These are phyloP conservation scores for Linanthus parryae DNA, from an alignment of 148 eudicot genomes.

Conservation along the genomic window DNA sequence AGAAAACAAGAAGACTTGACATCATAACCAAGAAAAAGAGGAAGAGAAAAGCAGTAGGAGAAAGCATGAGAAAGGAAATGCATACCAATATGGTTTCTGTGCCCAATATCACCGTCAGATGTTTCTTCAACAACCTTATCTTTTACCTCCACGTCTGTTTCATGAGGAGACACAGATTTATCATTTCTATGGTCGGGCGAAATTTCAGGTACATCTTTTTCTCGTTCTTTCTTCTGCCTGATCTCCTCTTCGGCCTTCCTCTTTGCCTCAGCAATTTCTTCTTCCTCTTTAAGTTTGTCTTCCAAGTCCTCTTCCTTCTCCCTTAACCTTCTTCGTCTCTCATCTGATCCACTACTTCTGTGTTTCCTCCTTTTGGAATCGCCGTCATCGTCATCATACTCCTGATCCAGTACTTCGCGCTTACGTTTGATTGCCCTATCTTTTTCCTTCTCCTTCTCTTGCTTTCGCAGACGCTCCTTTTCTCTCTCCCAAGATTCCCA, in stretches of 20 bases:
- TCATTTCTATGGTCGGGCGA: constrained; percentile 37
- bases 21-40: neutral
- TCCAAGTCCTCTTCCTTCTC: constrained; percentile 88
- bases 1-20: neutral
- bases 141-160: constrained; percentile 24
- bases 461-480: constrained; percentile 59
- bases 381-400: constrained; percentile 68
- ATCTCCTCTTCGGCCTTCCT: constrained; percentile 61
- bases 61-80: neutral
- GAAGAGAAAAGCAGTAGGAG: neutral
- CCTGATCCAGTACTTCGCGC: constrained; percentile 62
- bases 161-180: constrained; percentile 26
- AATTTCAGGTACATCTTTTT: constrained; percentile 32
- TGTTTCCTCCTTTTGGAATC: constrained; percentile 81
- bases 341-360: constrained; percentile 63
- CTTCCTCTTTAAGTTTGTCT: constrained; percentile 77
- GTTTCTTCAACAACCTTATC: constrained; percentile 37
- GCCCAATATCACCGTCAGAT: constrained; percentile 26
- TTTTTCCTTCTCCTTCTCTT: constrained; percentile 84
- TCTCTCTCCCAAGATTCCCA: constrained; percentile 91
- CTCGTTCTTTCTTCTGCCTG: constrained; percentile 36
- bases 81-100: constrained; percentile 33
- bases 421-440: constrained; percentile 73
- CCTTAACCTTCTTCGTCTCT: constrained; percentile 61
- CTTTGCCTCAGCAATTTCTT: constrained; percentile 79